Base-by-base conservation (phyloP, 2,329 filamentous ascomycete genomes). In the Epicoccum nigrum region DNA sequence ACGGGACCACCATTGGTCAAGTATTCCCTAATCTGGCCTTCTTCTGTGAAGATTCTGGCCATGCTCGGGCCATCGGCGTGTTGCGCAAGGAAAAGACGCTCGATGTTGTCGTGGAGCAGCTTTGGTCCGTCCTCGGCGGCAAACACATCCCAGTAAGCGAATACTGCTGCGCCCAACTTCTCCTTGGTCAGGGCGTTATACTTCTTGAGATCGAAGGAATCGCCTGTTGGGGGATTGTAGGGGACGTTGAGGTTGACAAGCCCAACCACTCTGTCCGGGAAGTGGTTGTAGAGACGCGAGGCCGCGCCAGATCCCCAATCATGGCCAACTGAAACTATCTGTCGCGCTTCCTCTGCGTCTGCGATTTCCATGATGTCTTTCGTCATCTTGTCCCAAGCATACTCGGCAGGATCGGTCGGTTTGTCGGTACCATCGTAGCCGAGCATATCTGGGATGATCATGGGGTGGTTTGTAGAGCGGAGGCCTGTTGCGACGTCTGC, bases 131-230 rank as follows among this genome's bases (percentile, higher is more conserved):
- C 76, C 0, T 70, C 61, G 1, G 73, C 65, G 1, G 67, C 68
- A 58, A 81, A 77, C 23, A 81, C 71, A 42, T 77, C 60, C 77
- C 78, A 81, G 67, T 82, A 82, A 23, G 69, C 64, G 33, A 68
- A 73, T 1, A 65, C 23, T 2, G 71, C 65, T 35, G 71, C 69
- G 9, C 79, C 79, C 19, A 75, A 69, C 0, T 40, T 30, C 46
- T 72, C 51, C 31, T 71, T 58, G 1, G 69, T 71, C 8, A 60
- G 7, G 6, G 57, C 58, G 49, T 76, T 77, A 1, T 63, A 47
- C 4, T 50, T 52, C 3, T 74, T 71, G 2, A 79, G 67, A 46
- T 77, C 63, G 47, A 78, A 78, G 1, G 54, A 55, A 9, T 65
- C 48, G 2, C 51, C 48, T 0, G 53, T 50, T 1, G 77, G 77